Evolutionary conservation across 805 yeast species (phyloP).

Genomic region (Babjeviella inositovora): DNA sequence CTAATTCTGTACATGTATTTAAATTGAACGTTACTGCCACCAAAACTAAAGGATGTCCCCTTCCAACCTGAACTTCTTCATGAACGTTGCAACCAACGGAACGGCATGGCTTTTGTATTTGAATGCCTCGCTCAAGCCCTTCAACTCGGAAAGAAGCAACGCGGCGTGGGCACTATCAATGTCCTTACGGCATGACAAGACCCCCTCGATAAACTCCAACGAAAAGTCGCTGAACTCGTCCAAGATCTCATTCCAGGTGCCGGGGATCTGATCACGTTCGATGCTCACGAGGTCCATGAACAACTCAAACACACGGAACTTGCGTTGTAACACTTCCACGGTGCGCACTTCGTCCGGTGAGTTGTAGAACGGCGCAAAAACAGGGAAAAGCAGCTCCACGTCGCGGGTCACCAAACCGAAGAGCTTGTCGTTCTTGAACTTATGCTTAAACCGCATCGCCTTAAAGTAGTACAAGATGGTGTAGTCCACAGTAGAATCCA

Average conservation of each 20-base stretch:
- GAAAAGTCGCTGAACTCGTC: conserved; percentile 67
- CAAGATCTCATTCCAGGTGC: conserved; percentile 22
- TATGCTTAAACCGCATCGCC: conserved; percentile 20
- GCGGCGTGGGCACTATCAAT: too few species aligned
- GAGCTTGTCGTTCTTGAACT: conserved; percentile 12
- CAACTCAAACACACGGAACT: conserved; percentile 43
- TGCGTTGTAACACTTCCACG: conserved; percentile 24
- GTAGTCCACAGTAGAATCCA: conserved; percentile 37
- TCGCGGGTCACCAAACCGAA: conserved; percentile 7
- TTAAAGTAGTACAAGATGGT: conserved; percentile 30
- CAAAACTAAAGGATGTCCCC: too few species aligned
- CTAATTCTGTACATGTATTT: too few species aligned
- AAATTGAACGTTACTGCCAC: too few species aligned
- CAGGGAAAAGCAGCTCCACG: conserved; percentile 25
- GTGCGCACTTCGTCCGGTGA: conserved; percentile 28
- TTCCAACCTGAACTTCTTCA: too few species aligned
- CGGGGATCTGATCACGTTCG: conserved; percentile 14
- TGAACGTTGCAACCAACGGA: too few species aligned
- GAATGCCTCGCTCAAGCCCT: too few species aligned
- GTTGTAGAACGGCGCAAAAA: conserved; percentile 38
- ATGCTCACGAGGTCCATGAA: conserved; percentile 38
- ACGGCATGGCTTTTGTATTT: too few species aligned
- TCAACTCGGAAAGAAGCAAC: too few species aligned
- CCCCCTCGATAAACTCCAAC: conserved; percentile 45
- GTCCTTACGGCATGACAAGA: conserved; percentile 36